A percentile compares a stretch with the other conserved stretches of the same genome.
Conservation (phyloP, 441 rosid species). For the Omphalea diandra region DNA sequence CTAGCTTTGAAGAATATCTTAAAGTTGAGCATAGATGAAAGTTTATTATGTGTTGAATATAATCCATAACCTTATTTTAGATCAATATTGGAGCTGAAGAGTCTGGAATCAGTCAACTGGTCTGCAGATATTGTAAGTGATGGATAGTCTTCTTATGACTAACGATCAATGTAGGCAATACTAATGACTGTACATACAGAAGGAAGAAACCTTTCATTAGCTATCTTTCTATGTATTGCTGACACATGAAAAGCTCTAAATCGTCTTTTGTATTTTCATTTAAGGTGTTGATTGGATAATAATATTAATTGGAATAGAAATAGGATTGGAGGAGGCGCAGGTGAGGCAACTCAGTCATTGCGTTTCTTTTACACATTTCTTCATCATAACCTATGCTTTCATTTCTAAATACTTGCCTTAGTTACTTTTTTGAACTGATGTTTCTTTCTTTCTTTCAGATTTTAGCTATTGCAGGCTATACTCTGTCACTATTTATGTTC, state of each 20-base stretch:
- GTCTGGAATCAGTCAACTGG: slow-evolving; percentile 45
- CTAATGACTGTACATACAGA: background rate
- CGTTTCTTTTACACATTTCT: no score
- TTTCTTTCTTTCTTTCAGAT: slow-evolving; percentile 33
- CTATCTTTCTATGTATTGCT: no score
- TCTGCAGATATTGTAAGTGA: slow-evolving; percentile 47
- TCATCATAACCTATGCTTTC: no score
- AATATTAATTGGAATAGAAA: no score
- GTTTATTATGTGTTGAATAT: background rate
- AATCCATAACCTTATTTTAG: slow-evolving; percentile 33
- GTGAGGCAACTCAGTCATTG: no score
- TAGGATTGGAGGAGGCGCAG: no score
- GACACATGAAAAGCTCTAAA: no score
- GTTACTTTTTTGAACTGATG: background rate
- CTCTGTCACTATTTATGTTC: slow-evolving; percentile 33
- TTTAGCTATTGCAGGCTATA: slow-evolving; percentile 37
- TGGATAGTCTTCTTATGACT: background rate
- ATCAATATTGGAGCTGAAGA: slow-evolving; percentile 49
- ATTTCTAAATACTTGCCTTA: background rate
- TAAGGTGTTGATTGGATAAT: no score
- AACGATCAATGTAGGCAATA: background rate
- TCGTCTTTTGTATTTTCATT: no score
- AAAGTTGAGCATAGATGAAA: background rate
- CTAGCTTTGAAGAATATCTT: background rate
- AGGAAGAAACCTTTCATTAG: no score